These are phyloP conservation scores for rapeseed (Brassica napus) DNA, from an alignment of 345 rosid species.

Conservation along the genomic window DNA sequence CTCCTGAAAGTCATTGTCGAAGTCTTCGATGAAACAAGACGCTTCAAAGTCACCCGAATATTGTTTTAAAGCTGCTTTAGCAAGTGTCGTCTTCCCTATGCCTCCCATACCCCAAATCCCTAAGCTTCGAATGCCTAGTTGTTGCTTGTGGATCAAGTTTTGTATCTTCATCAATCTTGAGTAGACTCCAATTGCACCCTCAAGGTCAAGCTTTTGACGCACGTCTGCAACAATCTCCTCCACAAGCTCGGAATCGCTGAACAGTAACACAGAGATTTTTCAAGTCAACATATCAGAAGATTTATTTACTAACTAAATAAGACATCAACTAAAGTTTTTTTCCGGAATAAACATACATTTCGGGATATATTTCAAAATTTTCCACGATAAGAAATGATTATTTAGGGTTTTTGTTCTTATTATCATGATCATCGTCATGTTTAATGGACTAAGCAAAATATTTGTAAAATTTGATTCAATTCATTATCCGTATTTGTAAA, in stretches of 20 bases:
- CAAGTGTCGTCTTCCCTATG: conserved; percentile 26
- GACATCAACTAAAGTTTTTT: too few species aligned
- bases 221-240: conserved; percentile 2
- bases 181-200: not conserved
- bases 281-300: not conserved
- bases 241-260: conserved; percentile 2
- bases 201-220: not conserved
- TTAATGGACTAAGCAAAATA: not conserved
- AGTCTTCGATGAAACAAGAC: conserved; percentile 12
- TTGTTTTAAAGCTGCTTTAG: conserved; percentile 14
- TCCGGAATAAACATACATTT: not conserved
- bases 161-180: conserved; percentile 2
- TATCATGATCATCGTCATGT: not conserved
- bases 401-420: not conserved
- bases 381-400: not conserved
- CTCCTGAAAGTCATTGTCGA: conserved; percentile 1
- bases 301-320: not conserved
- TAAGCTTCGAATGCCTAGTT: conserved; percentile 3
- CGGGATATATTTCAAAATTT: not conserved
- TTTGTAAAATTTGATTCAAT: too few species aligned
- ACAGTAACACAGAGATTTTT: not conserved
- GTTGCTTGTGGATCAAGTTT: conserved; percentile 28
- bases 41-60: conserved; percentile 3
- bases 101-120: conserved; percentile 32
- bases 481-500: too few species aligned